Evolutionary conservation across 768 basidiomycete species (phyloP).

Genomic region (Hygrocybe punicea): DNA sequence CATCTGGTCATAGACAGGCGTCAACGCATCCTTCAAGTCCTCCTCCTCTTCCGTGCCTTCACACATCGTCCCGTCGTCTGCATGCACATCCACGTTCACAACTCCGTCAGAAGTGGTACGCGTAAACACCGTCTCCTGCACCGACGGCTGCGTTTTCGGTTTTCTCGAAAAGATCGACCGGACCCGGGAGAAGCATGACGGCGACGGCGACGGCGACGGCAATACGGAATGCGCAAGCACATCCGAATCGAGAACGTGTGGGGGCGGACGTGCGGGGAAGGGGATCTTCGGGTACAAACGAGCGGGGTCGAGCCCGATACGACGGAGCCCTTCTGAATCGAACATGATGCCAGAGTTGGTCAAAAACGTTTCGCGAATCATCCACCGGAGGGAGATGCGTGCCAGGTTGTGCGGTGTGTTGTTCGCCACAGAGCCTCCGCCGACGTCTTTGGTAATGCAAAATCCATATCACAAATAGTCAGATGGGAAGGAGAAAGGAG

Average conservation of each 20-base stretch:
- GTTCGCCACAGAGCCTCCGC: constrained; percentile 39
- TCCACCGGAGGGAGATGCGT: constrained; percentile 61
- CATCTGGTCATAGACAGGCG: constrained; percentile 60
- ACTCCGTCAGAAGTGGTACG: background rate
- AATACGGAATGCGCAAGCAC: no score
- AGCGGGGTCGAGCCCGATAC: constrained; percentile 49
- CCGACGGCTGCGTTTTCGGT: background rate
- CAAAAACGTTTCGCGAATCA: constrained; percentile 69
- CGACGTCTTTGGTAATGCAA: constrained; percentile 23
- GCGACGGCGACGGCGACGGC: background rate
- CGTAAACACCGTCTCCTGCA: background rate
- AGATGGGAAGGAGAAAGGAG: background rate
- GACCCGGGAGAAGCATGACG: background rate
- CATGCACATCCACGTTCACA: constrained; percentile 8
- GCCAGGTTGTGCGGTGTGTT: constrained; percentile 47
- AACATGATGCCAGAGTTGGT: constrained; percentile 61
- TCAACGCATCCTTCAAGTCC: constrained; percentile 57
- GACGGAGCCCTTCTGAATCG: constrained; percentile 41
- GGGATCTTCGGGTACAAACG: constrained; percentile 44
- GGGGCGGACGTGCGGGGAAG: constrained; percentile 35
- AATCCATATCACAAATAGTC: background rate
- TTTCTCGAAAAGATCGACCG: background rate
- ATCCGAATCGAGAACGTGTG: constrained; percentile 17
- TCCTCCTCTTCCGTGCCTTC: constrained; percentile 53
- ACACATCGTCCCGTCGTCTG: background rate